Evolutionary conservation across 2,329 filamentous ascomycete genomes (phyloP), one percentile per base, ranked within the genome.

Genomic region (Amylocarpus encephaloides): DNA sequence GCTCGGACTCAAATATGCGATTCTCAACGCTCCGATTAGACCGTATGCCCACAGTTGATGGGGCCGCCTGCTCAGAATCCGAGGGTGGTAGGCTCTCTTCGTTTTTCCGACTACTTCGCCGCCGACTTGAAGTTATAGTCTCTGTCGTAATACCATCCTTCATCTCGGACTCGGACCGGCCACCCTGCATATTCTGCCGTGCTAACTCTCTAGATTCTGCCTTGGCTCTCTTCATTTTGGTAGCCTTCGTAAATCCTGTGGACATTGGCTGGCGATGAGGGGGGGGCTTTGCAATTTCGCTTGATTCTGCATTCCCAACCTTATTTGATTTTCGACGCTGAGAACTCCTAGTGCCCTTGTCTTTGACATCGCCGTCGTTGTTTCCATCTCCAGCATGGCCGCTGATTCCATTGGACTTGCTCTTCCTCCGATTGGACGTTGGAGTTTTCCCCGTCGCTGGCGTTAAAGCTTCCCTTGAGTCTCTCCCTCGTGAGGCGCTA

Each of bases 261-360:
- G 53, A 56, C 39, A 59, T 60, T 16, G 53, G 51, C 13, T 55
- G 56, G 2, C 54, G 54, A 16, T 53, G 52, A 18, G 46, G 51
- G 11, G 33, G 34, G 11, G 52, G 50, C 46, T 48, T 54, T 16
- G 35, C 26, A 7, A 30, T 47, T 32, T 18, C 34, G 22, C 22
- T 26, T 7, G 22, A 26, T 3, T 42, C 30, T 2, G 12, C 19
- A n/a, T 51, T 30, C 15, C 13, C 32, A 11, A 29, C 41, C 22
- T 30, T 41, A 13, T 10, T 30, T 39, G 42, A 34, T 11, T 49
- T 26, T 26, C 22, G 22, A 26, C 22, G 22, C 22, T 26, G 22
- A 26, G 22, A 26, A 26, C 4, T 26, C 22, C 22, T 26, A 26
- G 22, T 26, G 22, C 22, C 22, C 4, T 26, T 26, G 22, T 26